Base-by-base conservation (phyloP, 352 stramenopile genomes). In the Phytophthora constricta region DNA sequence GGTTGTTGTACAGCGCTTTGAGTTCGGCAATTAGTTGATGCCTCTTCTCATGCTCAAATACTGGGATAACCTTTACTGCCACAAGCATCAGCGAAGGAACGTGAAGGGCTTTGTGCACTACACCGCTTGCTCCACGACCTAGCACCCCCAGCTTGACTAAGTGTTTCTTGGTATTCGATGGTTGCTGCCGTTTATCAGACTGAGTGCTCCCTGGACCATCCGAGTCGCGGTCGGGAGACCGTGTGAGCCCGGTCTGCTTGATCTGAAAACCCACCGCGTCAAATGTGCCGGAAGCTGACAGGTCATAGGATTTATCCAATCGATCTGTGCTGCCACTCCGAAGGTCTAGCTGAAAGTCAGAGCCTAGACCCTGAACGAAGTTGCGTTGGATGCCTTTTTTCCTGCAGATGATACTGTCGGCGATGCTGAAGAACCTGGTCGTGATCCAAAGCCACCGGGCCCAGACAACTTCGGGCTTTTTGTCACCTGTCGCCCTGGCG, bases 41-140 rank as follows among this genome's bases (percentile, higher is more conserved):
- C 3, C 89, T 75, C 66, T 96, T 96, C 47, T 95, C 86, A 52
- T 90, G 85, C 57, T 98, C 92, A 56, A 95, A 95, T 4, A 98
- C 89, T 1, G 88, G 82, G 52, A 98, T 96, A 20, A 96, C 80
- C 70, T 98, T 98, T 10, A 98, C 83, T 0, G 92, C 92, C 22
- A 98, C 91, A 14, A 98, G 80, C 42, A 90, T 74, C 17, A 97
- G 65, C 34, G 92, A 96, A 5, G 90, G 92, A 10, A 97, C 84
- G 49, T 98, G 91, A 16, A 98, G 72, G 5, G 90, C 92, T 59
- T 97, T 96, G 61, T 96, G 82, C 25, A 98, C 92, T 1, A 94
- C 86, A 4, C 92, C 92, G 33, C 92, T 96, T 1, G 92, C 92
- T 10, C 92, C 92, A 28, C 86, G 83, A 2, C 87, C 87, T 19